Evolutionary conservation across 75 land plant genomes (phyloP), one percentile per base, ranked within the genome.

Genomic region (Pinus taeda): DNA sequence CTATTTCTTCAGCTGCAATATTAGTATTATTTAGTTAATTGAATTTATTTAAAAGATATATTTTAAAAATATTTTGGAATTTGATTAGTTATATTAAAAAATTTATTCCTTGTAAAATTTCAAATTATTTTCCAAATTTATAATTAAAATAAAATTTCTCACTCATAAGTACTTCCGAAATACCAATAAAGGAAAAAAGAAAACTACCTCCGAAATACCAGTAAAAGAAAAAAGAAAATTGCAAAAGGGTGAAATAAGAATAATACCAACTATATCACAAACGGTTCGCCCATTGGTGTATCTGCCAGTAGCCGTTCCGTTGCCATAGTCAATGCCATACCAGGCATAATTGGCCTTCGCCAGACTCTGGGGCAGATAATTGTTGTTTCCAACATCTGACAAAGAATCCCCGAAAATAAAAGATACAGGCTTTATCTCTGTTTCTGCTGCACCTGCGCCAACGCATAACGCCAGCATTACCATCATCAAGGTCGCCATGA

Each of bases 361-460:
- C 26, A 88, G 77, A 76, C 89, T 83, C 71, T 75, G 78, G 7
- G 80, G 67, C 15, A 83, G 56, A 56, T 79, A 80, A 17, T 77
- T 79, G 70, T 93, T 91, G 76, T 93, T 93, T 15, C 95, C 95
- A 20, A 85, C 88, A 22, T 93, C 95, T 0, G 90, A 88, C 11
- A 93, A 74, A 12, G 95, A 93, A 77, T 90, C 95, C 33, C 95
- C 95, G 24, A 93, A 93, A 57, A 93, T 89, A 85, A 93, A 93
- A 14, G 78, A 26, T 0, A 81, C 74, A 2, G 84, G 78, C 84
- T 90, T 86, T 58, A 87, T 86, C 1, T 58, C 33, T 63, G 58
- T 15, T 26, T 59, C 59, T 13, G 15, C 36, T 4, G 20, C 57
- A 42, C 24, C 53, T 49, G 53, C 9, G 53, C 53, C 53, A 8